Percentiles rank a stretch among this genome's conserved stretches.
These are phyloP conservation scores for Podaxis mareebaensis DNA, from an alignment of 768 basidiomycete genomes.

Conservation along the genomic window DNA sequence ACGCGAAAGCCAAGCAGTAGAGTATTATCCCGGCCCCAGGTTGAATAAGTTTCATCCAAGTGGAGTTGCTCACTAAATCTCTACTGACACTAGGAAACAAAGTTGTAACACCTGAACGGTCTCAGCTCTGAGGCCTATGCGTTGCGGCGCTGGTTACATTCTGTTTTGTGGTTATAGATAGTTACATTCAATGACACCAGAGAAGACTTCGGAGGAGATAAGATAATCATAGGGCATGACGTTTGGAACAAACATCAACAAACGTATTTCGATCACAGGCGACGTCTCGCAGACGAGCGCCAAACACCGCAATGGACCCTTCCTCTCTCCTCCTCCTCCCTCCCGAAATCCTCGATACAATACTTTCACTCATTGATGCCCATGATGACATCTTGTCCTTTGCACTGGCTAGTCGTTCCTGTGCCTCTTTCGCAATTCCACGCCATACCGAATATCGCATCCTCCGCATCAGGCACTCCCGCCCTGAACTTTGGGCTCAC, in stretches of 20 bases:
- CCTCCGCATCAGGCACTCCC: conserved; percentile 41
- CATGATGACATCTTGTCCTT: conserved; percentile 44
- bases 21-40: not conserved
- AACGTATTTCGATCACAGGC: not conserved
- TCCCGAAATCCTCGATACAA: conserved; percentile 47
- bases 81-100: not conserved
- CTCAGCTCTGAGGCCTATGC: not conserved
- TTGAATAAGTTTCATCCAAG: not conserved
- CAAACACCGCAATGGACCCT: conserved; percentile 1
- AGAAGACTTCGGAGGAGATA: not conserved
- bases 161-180: not conserved
- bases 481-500: conserved; percentile 48
- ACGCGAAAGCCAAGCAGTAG: not conserved
- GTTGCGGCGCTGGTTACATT: not conserved
- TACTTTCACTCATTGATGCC: conserved; percentile 43
- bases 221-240: not conserved
- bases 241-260: conserved; percentile 5
- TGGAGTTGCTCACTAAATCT: not conserved
- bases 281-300: not conserved
- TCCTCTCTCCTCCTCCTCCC: conserved; percentile 39
- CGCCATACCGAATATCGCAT: conserved; percentile 52
- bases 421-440: conserved; percentile 41
- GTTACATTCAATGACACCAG: not conserved
- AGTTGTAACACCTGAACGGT: not conserved
- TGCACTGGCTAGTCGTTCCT: conserved; percentile 41